These are phyloP conservation scores for Mixia osmundae DNA, from an alignment of 1,284 basidiomycete species.

Conservation along the genomic window DNA sequence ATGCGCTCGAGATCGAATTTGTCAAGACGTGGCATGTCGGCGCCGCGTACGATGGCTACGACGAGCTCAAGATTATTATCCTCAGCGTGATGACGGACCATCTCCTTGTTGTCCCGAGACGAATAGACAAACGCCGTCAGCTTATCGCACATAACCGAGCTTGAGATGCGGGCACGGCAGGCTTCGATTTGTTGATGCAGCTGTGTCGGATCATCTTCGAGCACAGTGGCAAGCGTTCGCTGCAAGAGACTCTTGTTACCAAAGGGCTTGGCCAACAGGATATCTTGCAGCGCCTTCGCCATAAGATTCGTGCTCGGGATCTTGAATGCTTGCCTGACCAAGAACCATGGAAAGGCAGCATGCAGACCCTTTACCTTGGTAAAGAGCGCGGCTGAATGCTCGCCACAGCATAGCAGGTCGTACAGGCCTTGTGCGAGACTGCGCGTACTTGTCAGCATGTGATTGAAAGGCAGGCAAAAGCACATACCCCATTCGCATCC, in stretches of 20 bases:
- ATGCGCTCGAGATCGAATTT: constrained; percentile 14
- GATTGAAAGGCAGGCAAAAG: rapidly evolving
- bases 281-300: constrained; percentile 12
- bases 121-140: constrained; percentile 12
- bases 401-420: constrained; percentile 9
- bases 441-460: background rate
- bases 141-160: constrained; percentile 15
- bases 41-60: constrained; percentile 15
- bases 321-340: constrained; percentile 12
- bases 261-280: constrained; percentile 12
- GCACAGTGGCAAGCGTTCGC: constrained; percentile 10
- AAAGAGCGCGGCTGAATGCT: constrained; percentile 12
- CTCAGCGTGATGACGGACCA: constrained; percentile 13
- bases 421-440: constrained; percentile 12
- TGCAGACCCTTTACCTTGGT: constrained; percentile 12
- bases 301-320: constrained; percentile 12
- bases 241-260: constrained; percentile 14
- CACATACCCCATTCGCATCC: constrained; percentile 6
- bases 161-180: constrained; percentile 11
- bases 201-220: constrained; percentile 11
- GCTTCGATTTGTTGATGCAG: constrained; percentile 11
- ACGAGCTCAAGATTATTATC: constrained; percentile 15
- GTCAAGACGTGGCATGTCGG: constrained; percentile 15
- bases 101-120: constrained; percentile 11
- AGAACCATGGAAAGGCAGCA: constrained; percentile 13